Evolutionary conservation across 1,284 basidiomycete genomes (phyloP).

Genomic region (Moniliella sp.): DNA sequence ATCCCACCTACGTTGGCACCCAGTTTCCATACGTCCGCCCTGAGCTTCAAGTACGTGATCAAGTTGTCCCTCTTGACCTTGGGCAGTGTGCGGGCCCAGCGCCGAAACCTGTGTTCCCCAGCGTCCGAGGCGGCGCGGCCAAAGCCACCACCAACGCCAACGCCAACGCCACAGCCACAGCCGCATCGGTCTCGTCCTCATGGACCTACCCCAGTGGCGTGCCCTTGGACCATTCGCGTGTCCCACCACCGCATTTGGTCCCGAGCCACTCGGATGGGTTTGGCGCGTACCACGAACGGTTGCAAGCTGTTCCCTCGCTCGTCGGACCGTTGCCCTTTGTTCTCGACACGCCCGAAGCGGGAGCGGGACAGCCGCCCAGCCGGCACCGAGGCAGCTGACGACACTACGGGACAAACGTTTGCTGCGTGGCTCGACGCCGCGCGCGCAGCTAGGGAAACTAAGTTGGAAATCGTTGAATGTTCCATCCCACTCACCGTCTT

Average conservation of each 20-base stretch:
- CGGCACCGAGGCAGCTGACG: neutral
- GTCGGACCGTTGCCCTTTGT: conserved; percentile 1
- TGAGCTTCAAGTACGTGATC: conserved; percentile 22
- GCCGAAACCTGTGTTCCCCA: no score
- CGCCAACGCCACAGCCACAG: neutral
- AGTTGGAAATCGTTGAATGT: conserved; percentile 29
- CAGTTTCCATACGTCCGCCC: conserved; percentile 22
- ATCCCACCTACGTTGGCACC: conserved; percentile 25
- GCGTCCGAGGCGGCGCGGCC: no score
- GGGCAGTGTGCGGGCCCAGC: conserved; percentile 5
- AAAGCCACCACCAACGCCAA: neutral
- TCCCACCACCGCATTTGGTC: conserved; percentile 15
- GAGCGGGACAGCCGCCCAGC: neutral
- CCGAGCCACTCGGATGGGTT: conserved; percentile 13
- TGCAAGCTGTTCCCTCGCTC: conserved; percentile 8
- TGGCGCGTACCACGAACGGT: conserved; percentile 14
- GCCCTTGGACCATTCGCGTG: neutral
- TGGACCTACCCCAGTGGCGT: neutral
- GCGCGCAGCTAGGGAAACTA: conserved; percentile 5
- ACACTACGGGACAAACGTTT: neutral
- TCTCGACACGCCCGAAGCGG: conserved; percentile 1
- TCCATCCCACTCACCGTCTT: conserved; percentile 21
- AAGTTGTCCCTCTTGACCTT: conserved; percentile 19
- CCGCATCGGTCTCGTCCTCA: neutral
- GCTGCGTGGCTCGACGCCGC: neutral